phyloP scores from a whole-genome alignment of 1,284 basidiomycete species.

The Agaricales sp. region DNA sequence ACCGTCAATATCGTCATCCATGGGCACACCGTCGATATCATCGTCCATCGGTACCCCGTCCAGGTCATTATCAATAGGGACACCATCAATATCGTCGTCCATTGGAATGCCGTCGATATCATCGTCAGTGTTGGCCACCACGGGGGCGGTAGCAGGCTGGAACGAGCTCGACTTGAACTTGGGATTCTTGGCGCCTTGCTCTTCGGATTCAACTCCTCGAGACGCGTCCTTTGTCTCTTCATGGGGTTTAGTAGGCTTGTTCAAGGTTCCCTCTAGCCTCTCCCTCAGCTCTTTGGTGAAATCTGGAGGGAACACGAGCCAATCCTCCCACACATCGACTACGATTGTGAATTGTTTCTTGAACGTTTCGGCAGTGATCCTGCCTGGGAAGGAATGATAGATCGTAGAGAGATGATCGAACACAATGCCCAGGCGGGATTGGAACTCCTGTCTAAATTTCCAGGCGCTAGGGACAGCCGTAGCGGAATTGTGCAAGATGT shows the following conservation, averaged over 20 bases:
- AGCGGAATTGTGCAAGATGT: conserved; percentile 95
- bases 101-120: conserved; percentile 30
- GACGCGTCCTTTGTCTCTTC: conserved; percentile 17
- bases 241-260: conserved; percentile 18
- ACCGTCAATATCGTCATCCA: conserved; percentile 29
- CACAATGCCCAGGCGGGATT: conserved; percentile 75
- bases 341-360: conserved; percentile 81
- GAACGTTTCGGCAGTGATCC: conserved; percentile 90
- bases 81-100: conserved; percentile 32
- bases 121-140: neutral
- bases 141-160: conserved; percentile 32
- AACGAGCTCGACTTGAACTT: conserved; percentile 76
- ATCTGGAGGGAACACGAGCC: conserved; percentile 86
- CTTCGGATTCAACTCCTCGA: conserved; percentile 21
- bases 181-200: conserved; percentile 30
- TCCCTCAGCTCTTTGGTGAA: conserved; percentile 63
- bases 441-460: conserved; percentile 91
- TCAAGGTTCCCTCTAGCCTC: conserved; percentile 55
- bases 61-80: conserved; percentile 26
- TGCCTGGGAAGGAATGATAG: conserved; percentile 84
- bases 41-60: conserved; percentile 30
- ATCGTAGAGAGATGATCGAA: conserved; percentile 93
- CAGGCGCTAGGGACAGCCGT: conserved; percentile 82
- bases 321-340: conserved; percentile 92
- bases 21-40: conserved; percentile 31